Conservation (phyloP, 2,329 filamentous ascomycete species). For the Stylonectria norvegica region DNA sequence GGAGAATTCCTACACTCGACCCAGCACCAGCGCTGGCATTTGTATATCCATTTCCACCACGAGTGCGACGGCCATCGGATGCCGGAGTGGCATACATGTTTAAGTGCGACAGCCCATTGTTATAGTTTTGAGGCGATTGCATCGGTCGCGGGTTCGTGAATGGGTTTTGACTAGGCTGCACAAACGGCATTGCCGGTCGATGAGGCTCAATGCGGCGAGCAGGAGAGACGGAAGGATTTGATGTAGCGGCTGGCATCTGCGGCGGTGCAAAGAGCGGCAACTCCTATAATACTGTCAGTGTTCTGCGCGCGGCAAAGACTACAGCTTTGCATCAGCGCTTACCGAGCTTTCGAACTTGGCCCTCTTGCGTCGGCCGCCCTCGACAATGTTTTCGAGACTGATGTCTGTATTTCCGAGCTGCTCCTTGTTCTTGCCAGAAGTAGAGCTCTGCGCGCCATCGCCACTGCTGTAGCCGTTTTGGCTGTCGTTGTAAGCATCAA, state of each 20-base stretch:
- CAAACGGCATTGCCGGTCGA: conserved; percentile 71
- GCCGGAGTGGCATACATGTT: conserved; percentile 61
- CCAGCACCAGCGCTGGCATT: too few species aligned
- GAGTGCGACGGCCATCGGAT: conserved; percentile 61
- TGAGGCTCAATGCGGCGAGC: conserved; percentile 74
- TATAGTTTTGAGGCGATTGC: conserved; percentile 79
- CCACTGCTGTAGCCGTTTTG: conserved; percentile 80
- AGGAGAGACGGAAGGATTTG: conserved; percentile 94
- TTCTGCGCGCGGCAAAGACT: conserved; percentile 14
- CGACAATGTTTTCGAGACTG: conserved; percentile 96
- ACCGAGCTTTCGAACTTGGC: conserved; percentile 97
- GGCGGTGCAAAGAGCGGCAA: conserved; percentile 91
- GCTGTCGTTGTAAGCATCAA: conserved; percentile 64
- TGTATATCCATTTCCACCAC: conserved; percentile 56
- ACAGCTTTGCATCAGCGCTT: conserved; percentile 44
- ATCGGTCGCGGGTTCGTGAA: conserved; percentile 75
- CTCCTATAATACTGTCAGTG: conserved; percentile 60
- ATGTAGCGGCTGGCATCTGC: conserved; percentile 89
- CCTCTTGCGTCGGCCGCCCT: conserved; percentile 90
- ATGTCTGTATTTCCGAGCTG: conserved; percentile 94
- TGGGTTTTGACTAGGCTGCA: conserved; percentile 71
- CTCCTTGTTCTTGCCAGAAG: conserved; percentile 72
- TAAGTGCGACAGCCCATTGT: conserved; percentile 44
- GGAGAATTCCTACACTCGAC: conserved; percentile 58
- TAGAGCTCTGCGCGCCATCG: conserved; percentile 73